Conservation (phyloP, 176 grass and related monocot genomes). For the Aegilops speltoides region DNA sequence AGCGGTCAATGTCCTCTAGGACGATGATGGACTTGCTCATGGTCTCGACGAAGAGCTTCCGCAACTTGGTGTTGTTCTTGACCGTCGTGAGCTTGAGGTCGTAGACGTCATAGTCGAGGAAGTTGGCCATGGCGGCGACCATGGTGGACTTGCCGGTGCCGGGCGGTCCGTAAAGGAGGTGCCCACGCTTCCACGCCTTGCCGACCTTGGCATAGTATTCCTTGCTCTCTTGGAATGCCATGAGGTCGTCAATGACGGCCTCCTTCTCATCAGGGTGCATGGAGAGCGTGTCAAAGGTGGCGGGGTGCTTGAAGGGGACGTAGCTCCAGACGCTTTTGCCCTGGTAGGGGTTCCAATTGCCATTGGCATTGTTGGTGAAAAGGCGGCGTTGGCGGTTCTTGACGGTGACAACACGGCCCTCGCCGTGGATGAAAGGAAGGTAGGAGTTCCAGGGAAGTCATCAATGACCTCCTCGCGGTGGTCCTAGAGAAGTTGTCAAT, state of each 20-base stretch:
- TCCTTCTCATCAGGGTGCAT: background rate
- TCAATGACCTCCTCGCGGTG: conserved; percentile 24
- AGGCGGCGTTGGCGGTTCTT: conserved; percentile 24
- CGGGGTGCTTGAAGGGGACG: too few species aligned
- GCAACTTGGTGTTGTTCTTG: too few species aligned
- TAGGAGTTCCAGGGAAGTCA: background rate
- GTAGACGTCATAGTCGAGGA: too few species aligned
- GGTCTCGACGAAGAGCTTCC: too few species aligned
- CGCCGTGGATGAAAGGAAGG: background rate
- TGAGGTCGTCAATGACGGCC: too few species aligned
- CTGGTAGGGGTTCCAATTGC: background rate
- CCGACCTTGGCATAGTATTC: too few species aligned
- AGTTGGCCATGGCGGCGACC: conserved; percentile 54
- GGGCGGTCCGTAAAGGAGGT: conserved; percentile 25
- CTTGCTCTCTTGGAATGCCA: too few species aligned
- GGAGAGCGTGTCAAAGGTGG: too few species aligned
- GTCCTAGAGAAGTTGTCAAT: background rate
- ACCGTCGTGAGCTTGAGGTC: too few species aligned
- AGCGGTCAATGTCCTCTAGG: conserved; percentile 71
- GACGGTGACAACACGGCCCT: background rate
- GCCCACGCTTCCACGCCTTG: too few species aligned
- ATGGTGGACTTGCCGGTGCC: conserved; percentile 66
- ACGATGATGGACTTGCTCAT: conserved; percentile 30
- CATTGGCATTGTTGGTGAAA: conserved; percentile 29
- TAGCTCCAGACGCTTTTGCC: too few species aligned